Percentiles rank a stretch among this genome's conserved stretches.
phyloP scores from a whole-genome alignment of 805 yeast genomes.

The Candida montana region DNA sequence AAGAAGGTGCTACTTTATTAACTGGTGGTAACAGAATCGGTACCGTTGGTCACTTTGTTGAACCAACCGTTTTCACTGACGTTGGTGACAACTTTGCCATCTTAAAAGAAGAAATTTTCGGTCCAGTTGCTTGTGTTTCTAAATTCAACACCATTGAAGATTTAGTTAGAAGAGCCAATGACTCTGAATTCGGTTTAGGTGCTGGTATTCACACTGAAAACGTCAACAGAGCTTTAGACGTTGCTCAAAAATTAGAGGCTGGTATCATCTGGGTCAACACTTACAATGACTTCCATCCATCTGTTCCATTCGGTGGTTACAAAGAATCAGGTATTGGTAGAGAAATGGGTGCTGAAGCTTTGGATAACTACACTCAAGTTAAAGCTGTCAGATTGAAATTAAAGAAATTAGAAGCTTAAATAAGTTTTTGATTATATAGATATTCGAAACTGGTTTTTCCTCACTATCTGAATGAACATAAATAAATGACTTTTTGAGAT shows the following conservation, averaged over 20 bases:
- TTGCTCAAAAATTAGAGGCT: constrained; percentile 59
- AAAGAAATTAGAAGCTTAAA: constrained; percentile 7
- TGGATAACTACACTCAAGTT: constrained; percentile 68
- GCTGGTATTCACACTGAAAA: constrained; percentile 72
- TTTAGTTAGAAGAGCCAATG: constrained; percentile 60
- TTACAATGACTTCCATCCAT: constrained; percentile 68
- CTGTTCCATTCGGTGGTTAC: constrained; percentile 80
- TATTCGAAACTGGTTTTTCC: constrained; percentile 2
- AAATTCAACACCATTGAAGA: constrained; percentile 67
- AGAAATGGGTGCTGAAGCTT: constrained; percentile 79
- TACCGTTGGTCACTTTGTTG: constrained; percentile 62
- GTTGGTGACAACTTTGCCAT: constrained; percentile 57
- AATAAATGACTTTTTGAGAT: constrained; percentile 1
- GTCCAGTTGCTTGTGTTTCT: constrained; percentile 70
- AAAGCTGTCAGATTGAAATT: constrained; percentile 64
- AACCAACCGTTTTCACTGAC: constrained; percentile 71
- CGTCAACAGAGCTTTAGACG: constrained; percentile 55
- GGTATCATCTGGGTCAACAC: constrained; percentile 83
- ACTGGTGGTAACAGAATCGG: constrained; percentile 69
- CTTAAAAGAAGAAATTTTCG: constrained; percentile 72
- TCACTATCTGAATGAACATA: too few species aligned
- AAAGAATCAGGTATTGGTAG: constrained; percentile 80
- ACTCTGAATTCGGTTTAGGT: constrained; percentile 72
- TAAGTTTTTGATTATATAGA: not conserved
- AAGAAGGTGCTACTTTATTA: constrained; percentile 60